Conservation (phyloP, 83 land plant species). For the Larix sibirica region DNA sequence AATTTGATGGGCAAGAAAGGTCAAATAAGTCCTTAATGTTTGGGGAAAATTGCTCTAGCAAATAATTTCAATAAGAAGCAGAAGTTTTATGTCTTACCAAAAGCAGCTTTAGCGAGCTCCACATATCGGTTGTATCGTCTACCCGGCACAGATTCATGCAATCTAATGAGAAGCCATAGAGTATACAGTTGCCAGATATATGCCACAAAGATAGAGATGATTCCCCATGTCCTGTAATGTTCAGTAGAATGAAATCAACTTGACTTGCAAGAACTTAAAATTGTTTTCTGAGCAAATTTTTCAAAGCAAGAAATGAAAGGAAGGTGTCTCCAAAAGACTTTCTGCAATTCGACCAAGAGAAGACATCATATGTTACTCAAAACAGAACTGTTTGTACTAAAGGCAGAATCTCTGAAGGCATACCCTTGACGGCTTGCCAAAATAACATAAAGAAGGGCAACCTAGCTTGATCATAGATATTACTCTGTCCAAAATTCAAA, state of each 20-base stretch:
- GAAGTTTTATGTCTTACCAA: slow-evolving; percentile 49
- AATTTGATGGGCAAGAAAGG: neutral
- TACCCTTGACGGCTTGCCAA: too few species aligned
- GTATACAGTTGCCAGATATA: slow-evolving; percentile 96
- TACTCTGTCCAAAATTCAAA: neutral
- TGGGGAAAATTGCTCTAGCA: neutral
- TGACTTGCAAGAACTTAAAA: neutral
- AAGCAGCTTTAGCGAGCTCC: slow-evolving; percentile 61
- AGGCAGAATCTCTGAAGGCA: too few species aligned
- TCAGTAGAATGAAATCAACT: neutral
- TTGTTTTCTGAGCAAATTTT: neutral
- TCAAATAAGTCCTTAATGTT: too few species aligned
- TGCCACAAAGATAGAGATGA: slow-evolving; percentile 47
- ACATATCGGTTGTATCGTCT: slow-evolving; percentile 69
- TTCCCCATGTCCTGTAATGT: slow-evolving; percentile 82
- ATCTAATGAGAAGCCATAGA: slow-evolving; percentile 61
- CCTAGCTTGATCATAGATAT: too few species aligned
- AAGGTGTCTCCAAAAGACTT: neutral
- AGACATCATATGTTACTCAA: too few species aligned
- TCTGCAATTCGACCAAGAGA: neutral
- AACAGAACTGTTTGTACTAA: too few species aligned
- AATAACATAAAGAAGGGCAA: too few species aligned
- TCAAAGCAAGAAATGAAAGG: neutral
- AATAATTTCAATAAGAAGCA: neutral
- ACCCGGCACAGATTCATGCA: slow-evolving; percentile 88